A percentile compares a stretch with the other conserved stretches of the same genome.
phyloP scores from a whole-genome alignment of 208 protist genomes.

The Trypanosoma caninum region DNA sequence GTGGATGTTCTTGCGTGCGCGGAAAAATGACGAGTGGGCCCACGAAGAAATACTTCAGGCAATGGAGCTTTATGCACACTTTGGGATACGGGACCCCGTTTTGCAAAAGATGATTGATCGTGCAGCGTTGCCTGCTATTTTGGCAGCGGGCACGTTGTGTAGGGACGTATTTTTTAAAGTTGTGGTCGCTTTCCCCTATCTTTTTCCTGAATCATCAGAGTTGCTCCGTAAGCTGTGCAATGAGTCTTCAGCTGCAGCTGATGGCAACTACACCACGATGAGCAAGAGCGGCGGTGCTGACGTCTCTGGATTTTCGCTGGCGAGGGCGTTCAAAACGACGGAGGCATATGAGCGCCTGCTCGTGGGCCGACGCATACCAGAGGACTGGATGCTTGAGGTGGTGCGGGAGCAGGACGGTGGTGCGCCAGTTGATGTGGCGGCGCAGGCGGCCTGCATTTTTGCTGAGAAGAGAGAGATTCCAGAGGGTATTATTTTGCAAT shows the following conservation, averaged over 20 bases:
- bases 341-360: slow-evolving; percentile 24
- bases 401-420: slow-evolving; percentile 20
- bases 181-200: slow-evolving; percentile 3
- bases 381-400: slow-evolving; percentile 28
- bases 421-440: slow-evolving; percentile 10
- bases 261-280: too few species aligned
- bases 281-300: not conserved
- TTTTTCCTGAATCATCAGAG: slow-evolving; percentile 14
- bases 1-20: slow-evolving; percentile 7
- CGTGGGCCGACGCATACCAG: slow-evolving; percentile 13
- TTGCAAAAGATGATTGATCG: slow-evolving; percentile 20
- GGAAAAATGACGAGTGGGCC: slow-evolving; percentile 7
- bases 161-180: slow-evolving; percentile 18
- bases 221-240: not conserved
- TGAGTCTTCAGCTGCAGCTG: not conserved
- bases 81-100: slow-evolving; percentile 33
- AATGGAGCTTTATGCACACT: slow-evolving; percentile 22
- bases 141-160: not conserved
- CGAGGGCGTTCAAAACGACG: slow-evolving; percentile 12
- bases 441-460: slow-evolving; percentile 21
- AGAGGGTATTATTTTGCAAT: slow-evolving; percentile 22
- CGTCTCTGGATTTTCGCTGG: slow-evolving; percentile 5
- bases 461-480: slow-evolving; percentile 24
- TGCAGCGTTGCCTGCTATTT: not conserved
- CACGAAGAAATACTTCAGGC: slow-evolving; percentile 13